These are phyloP conservation scores for Blepharisma japonicum DNA, from an alignment of 73 alveolate species.

Conservation along the genomic window DNA sequence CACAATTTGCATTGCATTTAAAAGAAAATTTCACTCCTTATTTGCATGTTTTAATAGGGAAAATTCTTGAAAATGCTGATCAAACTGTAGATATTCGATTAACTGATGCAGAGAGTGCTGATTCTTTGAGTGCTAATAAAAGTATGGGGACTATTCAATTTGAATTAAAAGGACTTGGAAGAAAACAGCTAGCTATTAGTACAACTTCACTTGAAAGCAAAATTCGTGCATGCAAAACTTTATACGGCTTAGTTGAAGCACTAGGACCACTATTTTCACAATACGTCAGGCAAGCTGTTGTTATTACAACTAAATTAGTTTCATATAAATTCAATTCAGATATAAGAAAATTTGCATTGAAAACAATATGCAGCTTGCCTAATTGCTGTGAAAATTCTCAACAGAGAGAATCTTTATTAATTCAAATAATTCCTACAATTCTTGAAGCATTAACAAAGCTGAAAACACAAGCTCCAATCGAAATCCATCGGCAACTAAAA, in stretches of 20 bases:
- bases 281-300: neutral
- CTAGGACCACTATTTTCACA: neutral
- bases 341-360: neutral
- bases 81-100: neutral
- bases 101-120: neutral
- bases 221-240: neutral
- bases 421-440: neutral
- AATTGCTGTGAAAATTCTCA: neutral
- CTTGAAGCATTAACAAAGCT: neutral
- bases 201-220: conserved; percentile 1
- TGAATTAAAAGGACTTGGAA: conserved; percentile 12
- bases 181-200: conserved; percentile 6
- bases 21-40: neutral
- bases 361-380: conserved; percentile 2
- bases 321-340: neutral
- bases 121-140: neutral
- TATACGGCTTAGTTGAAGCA: neutral
- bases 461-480: neutral
- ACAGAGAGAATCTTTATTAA: neutral
- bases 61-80: neutral
- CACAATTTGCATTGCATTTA: neutral
- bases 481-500: neutral
- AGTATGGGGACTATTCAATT: neutral
- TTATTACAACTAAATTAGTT: neutral
- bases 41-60: neutral